These are phyloP conservation scores for Russula olivacea DNA, from an alignment of 768 basidiomycete species.

Conservation along the genomic window DNA sequence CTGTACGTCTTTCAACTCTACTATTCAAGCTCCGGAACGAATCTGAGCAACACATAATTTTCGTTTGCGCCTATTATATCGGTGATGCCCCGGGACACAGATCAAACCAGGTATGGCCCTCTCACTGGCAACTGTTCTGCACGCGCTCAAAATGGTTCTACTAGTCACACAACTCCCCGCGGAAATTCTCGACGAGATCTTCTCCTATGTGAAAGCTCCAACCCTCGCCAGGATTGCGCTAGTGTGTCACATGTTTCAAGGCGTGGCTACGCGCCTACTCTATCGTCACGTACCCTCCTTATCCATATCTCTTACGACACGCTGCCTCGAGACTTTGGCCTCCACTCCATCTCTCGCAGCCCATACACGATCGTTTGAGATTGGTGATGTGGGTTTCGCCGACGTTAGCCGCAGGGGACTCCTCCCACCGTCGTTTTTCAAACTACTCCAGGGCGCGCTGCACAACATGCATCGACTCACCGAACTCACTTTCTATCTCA, in stretches of 20 bases:
- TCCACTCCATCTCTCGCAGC: slow-evolving; percentile 18
- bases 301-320: slow-evolving; percentile 16
- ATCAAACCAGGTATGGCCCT: slow-evolving; percentile 7
- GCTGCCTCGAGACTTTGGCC: slow-evolving; percentile 17
- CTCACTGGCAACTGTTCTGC: background rate
- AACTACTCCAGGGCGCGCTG: slow-evolving; percentile 26
- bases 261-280: slow-evolving; percentile 17
- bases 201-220: slow-evolving; percentile 8
- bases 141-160: background rate
- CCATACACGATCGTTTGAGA: slow-evolving; percentile 18
- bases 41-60: background rate
- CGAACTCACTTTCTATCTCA: slow-evolving; percentile 28
- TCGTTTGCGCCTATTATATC: background rate
- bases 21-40: background rate
- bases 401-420: slow-evolving; percentile 11
- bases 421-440: slow-evolving; percentile 17
- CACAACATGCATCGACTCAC: slow-evolving; percentile 27
- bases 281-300: slow-evolving; percentile 23
- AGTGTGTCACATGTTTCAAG: slow-evolving; percentile 16
- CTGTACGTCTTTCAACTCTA: background rate
- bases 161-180: slow-evolving; percentile 14
- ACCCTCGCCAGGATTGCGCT: slow-evolving; percentile 17
- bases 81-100: background rate
- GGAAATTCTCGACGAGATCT: slow-evolving; percentile 23
- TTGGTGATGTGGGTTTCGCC: slow-evolving; percentile 17